Conservation (phyloP, 192 early-diverging fungal species). For the Coemansia sp. region DNA sequence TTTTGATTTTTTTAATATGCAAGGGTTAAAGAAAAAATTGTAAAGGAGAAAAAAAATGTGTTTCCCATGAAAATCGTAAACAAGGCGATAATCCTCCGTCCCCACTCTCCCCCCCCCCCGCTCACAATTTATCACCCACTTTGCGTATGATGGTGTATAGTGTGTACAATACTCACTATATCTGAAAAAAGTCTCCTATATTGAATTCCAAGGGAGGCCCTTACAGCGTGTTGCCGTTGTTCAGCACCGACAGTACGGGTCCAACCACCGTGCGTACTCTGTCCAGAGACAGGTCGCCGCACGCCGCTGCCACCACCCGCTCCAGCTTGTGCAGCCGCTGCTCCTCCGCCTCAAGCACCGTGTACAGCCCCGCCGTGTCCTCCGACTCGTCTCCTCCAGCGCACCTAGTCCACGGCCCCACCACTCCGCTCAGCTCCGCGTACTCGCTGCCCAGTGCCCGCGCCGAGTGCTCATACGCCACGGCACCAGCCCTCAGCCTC, state of each 20-base stretch:
- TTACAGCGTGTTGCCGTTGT: slow-evolving; percentile 41
- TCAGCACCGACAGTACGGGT: slow-evolving; percentile 49
- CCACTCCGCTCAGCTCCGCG: slow-evolving; percentile 29
- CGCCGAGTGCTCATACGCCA: slow-evolving; percentile 18
- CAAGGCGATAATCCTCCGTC: not conserved
- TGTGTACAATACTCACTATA: not conserved
- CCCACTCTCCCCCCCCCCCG: not conserved
- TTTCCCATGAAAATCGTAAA: not conserved
- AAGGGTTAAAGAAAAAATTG: slow-evolving; percentile 2
- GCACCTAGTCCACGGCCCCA: slow-evolving; percentile 31
- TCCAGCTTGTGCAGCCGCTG: slow-evolving; percentile 48
- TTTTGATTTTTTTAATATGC: too few relatives aligned
- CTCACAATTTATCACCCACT: not conserved
- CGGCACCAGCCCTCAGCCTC: slow-evolving; percentile 14
- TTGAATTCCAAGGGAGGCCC: not conserved
- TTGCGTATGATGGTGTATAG: not conserved
- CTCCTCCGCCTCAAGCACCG: slow-evolving; percentile 36
- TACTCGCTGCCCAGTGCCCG: slow-evolving; percentile 36
- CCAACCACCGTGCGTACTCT: slow-evolving; percentile 47
- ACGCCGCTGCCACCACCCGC: slow-evolving; percentile 51
- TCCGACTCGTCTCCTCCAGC: slow-evolving; percentile 18
- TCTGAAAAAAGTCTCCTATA: not conserved
- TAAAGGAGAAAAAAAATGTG: not conserved
- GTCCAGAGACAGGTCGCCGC: slow-evolving; percentile 51
- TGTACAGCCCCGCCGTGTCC: slow-evolving; percentile 30